Evolutionary conservation across 2,329 filamentous ascomycete genomes (phyloP).

Genomic region (Monilinia fructicola): DNA sequence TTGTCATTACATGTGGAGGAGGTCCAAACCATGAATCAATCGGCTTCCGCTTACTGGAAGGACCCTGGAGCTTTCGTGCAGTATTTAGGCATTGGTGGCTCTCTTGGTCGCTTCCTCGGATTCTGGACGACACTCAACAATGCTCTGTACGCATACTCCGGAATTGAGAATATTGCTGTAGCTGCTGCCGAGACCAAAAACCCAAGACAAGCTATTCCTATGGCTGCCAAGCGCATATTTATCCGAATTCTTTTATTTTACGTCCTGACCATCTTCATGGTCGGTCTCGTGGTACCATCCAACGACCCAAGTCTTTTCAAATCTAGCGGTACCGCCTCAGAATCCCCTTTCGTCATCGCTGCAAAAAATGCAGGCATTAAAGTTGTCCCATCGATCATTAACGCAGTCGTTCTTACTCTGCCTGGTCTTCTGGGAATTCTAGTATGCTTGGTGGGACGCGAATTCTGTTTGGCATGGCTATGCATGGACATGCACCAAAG

Average conservation of each 20-base stretch:
- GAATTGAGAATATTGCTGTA: constrained; percentile 53
- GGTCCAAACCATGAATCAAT: constrained; percentile 56
- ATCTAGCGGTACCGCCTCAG: constrained; percentile 49
- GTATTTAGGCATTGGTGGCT: constrained; percentile 54
- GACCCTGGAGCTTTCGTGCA: constrained; percentile 65
- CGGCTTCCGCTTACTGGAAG: constrained; percentile 54
- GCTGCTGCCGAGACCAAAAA: constrained; percentile 56
- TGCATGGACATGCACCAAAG: constrained; percentile 53
- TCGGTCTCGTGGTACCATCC: constrained; percentile 58
- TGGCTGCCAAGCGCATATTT: constrained; percentile 51
- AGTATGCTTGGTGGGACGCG: constrained; percentile 60
- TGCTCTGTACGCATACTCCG: constrained; percentile 49
- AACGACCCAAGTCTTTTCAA: constrained; percentile 51
- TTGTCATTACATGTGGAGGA: constrained; percentile 52
- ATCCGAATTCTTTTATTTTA: constrained; percentile 59
- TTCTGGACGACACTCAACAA: constrained; percentile 47
- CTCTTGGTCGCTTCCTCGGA: constrained; percentile 60
- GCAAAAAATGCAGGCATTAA: constrained; percentile 65
- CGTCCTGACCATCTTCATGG: constrained; percentile 44
- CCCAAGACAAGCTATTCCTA: constrained; percentile 53
- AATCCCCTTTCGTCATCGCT: constrained; percentile 69
- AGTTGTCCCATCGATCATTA: constrained; percentile 70
- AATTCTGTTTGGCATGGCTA: constrained; percentile 58
- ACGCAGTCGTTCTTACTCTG: constrained; percentile 74
- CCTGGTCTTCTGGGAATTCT: constrained; percentile 68